Conservation (phyloP, 495 filamentous ascomycete genomes). For the Bacidia rubella region DNA sequence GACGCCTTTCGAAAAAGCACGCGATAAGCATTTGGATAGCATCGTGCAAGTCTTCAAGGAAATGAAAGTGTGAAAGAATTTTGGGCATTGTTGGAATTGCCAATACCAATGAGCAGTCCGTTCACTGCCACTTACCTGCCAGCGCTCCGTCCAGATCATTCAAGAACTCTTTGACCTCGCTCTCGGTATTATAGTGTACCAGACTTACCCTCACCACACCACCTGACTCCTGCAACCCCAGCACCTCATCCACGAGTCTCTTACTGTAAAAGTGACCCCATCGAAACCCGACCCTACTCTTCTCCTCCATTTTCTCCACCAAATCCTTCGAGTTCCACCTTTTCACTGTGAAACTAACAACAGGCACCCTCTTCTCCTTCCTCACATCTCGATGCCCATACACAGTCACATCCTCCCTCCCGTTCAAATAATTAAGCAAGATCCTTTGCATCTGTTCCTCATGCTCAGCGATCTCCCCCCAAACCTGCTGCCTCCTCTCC, state of each 20-base stretch:
- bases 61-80: slow-evolving; percentile 3
- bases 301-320: slow-evolving; percentile 47
- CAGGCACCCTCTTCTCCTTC: slow-evolving; percentile 39
- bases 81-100: background rate
- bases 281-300: slow-evolving; percentile 42
- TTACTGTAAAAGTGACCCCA: slow-evolving; percentile 59
- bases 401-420: slow-evolving; percentile 35
- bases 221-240: slow-evolving; percentile 39
- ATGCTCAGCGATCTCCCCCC: slow-evolving; percentile 39
- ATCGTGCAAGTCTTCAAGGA: slow-evolving; percentile 8
- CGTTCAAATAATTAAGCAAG: slow-evolving; percentile 41
- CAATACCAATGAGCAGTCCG: background rate
- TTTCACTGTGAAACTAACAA: slow-evolving; percentile 50
- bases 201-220: slow-evolving; percentile 58
- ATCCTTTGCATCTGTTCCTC: slow-evolving; percentile 45
- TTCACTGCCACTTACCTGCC: slow-evolving; percentile 17
- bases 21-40: slow-evolving; percentile 4
- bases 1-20: slow-evolving; percentile 13
- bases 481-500: slow-evolving; percentile 24
- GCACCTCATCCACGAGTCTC: slow-evolving; percentile 43
- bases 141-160: slow-evolving; percentile 33
- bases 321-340: slow-evolving; percentile 42
- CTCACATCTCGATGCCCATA: slow-evolving; percentile 39
- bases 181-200: slow-evolving; percentile 66
- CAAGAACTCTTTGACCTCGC: slow-evolving; percentile 41